Evolutionary conservation across 1,284 basidiomycete genomes (phyloP), one percentile per base, ranked within the genome.

Genomic region (Grifola frondosa): DNA sequence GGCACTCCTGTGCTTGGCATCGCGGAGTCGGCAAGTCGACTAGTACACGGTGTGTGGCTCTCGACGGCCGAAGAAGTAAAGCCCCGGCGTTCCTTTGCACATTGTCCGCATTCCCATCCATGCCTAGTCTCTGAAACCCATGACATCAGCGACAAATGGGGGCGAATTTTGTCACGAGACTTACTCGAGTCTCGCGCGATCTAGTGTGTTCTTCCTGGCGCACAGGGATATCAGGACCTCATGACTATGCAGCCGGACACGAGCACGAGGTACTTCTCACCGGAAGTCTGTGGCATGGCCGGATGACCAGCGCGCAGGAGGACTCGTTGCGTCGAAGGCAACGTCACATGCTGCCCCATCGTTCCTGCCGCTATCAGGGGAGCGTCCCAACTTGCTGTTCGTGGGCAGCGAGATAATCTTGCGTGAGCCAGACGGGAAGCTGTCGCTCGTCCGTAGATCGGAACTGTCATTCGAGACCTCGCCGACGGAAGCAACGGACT

Each of bases 151-250:
- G 25, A 26, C 34, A 21, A 26, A 21, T 45, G 15, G 38, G 31
- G n/a, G n/a, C n/a, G n/a, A n/a, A 23, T 25, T 32, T 24, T 42
- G 44, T 46, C 48, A 49, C 48, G 48, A 22, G 48, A 42, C 40
- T 42, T 33, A 20, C 32, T 12, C 31, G 36, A 35, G 37, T 37
- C 16, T 13, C 43, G 19, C 42, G 44, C 47, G 39, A 38, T n/a
- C 40, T 16, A 33, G 29, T 29, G 40, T 36, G n/a, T 43, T 32
- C 43, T 44, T 31, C 48, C 41, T 40, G 37, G 48, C 37, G 44
- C 48, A 44, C 37, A 30, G 37, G 40, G 39, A 37, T 41, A 16
- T 22, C 39, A 16, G 39, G 42, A 33, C 42, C 42, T 36, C 47
- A 45, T 49, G 48, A 45, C 48, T 44, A 11, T 17, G 16, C 35